Conservation (phyloP, 2,329 filamentous ascomycete genomes). For the Venturia carpophila region DNA sequence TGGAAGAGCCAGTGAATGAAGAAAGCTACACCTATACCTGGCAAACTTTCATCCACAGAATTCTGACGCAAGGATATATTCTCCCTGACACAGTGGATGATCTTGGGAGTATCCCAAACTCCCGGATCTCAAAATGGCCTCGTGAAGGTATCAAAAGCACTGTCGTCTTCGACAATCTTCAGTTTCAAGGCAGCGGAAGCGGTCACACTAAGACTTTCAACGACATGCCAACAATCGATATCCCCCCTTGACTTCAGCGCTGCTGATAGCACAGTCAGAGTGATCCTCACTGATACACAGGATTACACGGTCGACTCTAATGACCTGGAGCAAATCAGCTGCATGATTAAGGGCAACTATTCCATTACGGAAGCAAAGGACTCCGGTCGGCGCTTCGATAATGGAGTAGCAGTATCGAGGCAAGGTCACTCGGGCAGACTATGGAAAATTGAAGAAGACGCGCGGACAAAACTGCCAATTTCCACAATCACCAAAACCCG, state of each 20-base stretch:
- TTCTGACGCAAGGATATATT: constrained; percentile 23
- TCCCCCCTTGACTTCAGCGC: constrained; percentile 18
- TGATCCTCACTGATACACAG: constrained; percentile 21
- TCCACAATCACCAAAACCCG: too few species aligned
- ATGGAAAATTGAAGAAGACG: too few species aligned
- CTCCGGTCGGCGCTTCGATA: constrained; percentile 21
- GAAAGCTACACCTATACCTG: constrained; percentile 22
- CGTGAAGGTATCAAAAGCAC: constrained; percentile 24
- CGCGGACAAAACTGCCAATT: too few species aligned
- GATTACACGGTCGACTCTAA: constrained; percentile 22
- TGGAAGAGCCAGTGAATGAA: constrained; percentile 13
- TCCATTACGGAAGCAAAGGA: constrained; percentile 21
- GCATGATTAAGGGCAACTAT: constrained; percentile 22
- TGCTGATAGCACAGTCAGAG: constrained; percentile 22
- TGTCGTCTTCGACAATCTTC: constrained; percentile 24
- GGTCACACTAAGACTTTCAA: constrained; percentile 22
- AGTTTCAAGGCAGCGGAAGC: constrained; percentile 21
- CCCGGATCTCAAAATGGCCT: constrained; percentile 26
- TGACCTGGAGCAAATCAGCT: constrained; percentile 25
- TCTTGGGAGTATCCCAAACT: constrained; percentile 22
- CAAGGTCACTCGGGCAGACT: too few species aligned
- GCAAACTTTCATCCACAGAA: constrained; percentile 22
- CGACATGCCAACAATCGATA: constrained; percentile 24
- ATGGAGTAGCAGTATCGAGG: too few species aligned
- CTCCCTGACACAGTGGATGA: constrained; percentile 23